Base-by-base conservation (phyloP, 1,284 basidiomycete genomes). In the Ustilago cynodontis region DNA sequence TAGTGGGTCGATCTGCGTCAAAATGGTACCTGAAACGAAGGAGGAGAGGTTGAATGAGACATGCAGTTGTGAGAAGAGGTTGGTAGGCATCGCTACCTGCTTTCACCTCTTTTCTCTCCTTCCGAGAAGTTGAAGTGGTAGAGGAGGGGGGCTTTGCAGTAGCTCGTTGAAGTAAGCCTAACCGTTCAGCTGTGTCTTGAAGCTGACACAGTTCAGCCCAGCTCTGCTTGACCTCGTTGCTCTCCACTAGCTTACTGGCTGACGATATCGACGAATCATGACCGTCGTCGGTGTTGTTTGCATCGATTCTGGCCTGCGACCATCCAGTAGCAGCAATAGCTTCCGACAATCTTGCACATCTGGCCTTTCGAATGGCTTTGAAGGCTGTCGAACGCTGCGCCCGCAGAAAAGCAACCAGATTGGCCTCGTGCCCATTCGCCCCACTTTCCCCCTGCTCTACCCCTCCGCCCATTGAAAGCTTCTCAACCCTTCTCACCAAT, bases 21-120 rank as follows among this genome's bases (percentile, higher is more conserved):
- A 99, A 99, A 83, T 99, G 97, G 86, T 93, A 99, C 80, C 93
- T 93, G 88, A 98, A 99, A 24, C 96, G 90, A 52, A 94, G 87
- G 1, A 93, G 89, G 53, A 99, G 89, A 0, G 95, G 93, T 63
- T 92, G 90, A 2, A 94, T 89, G n/a, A 99, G 90, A 0, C 93
- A 92, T 81, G 94, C 91, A 10, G 98, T 84, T 5, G 83, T 73
- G 7, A 79, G 33, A 8, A 85, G 65, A 2, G 84, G 82, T 11
- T 78, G 77, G 53, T 85, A 85, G 9, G 16, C 65, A 31, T 78
- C 73, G 39, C 81, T 79, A n/a, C 82, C 84, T 8, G 81, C 68
- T 10, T 24, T 52, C 33, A 20, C 43, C 18, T 54, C 20, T 3
- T 26, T 18, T 16, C 51, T n/a, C 6, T 33, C 16, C 26, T 28